These are phyloP conservation scores for Cystobasidium ongulense DNA, from an alignment of 768 basidiomycete genomes.

Conservation along the genomic window DNA sequence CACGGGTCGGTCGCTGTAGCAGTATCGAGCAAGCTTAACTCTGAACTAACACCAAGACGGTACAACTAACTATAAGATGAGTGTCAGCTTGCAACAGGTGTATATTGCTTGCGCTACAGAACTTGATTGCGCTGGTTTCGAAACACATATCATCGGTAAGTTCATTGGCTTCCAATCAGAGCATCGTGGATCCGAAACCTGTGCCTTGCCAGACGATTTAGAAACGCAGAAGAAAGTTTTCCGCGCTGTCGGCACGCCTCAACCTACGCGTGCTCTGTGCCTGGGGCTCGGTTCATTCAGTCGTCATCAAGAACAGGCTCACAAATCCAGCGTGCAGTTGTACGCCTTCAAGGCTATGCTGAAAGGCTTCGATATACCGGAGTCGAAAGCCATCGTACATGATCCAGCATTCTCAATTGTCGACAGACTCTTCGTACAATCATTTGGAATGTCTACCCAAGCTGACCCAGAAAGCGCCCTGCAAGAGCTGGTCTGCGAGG, in stretches of 20 bases:
- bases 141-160: neutral
- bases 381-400: neutral
- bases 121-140: neutral
- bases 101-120: neutral
- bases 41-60: too few relatives aligned
- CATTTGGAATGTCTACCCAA: neutral
- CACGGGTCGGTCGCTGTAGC: too few relatives aligned
- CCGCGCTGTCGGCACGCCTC: neutral
- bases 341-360: conserved; percentile 1
- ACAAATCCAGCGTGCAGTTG: neutral
- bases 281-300: neutral
- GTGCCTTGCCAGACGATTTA: neutral
- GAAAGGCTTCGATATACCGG: neutral
- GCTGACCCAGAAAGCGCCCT: neutral
- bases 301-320: neutral
- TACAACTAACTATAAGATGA: too few relatives aligned
- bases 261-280: conserved; percentile 7
- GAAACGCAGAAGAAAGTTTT: neutral
- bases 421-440: conserved; percentile 5
- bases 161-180: neutral
- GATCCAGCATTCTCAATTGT: conserved; percentile 1
- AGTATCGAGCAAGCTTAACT: too few relatives aligned
- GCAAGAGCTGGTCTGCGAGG: conserved; percentile 1
- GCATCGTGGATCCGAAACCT: neutral
- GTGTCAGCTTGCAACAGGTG: neutral